Evolutionary conservation across 2,329 filamentous ascomycete species (phyloP).

Genomic region (Claviceps fusiformis): DNA sequence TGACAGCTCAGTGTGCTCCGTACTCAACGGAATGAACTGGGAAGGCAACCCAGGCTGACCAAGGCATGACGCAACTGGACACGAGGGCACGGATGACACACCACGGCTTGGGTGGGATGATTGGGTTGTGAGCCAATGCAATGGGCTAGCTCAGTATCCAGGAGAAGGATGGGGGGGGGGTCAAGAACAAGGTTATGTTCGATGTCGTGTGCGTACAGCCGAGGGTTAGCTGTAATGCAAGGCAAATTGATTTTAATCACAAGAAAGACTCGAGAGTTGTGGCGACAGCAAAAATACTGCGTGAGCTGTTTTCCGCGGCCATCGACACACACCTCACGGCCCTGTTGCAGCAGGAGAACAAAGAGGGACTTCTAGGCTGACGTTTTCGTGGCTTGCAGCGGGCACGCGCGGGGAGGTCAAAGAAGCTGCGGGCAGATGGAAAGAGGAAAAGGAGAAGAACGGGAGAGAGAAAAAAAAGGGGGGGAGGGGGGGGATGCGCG

Average conservation of each 20-base stretch:
- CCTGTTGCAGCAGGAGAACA: not conserved
- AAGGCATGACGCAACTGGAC: conserved; percentile 2
- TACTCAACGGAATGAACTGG: not conserved
- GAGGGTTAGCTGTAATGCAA: not conserved
- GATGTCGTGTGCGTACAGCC: not conserved
- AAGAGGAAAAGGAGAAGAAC: not conserved
- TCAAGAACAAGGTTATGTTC: not conserved
- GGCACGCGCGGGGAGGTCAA: not conserved
- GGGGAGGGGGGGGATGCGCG: not conserved
- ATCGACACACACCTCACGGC: not conserved
- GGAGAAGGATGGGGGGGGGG: not conserved
- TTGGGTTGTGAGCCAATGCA: conserved; percentile 2
- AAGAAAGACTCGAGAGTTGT: not conserved
- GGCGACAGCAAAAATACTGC: not conserved
- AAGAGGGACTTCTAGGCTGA: not conserved
- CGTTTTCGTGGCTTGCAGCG: conserved; percentile 2
- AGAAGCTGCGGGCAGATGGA: not conserved
- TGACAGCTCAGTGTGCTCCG: not conserved
- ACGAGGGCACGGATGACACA: conserved; percentile 4
- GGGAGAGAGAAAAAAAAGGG: too few relatives aligned
- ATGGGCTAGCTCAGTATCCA: not conserved
- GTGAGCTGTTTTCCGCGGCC: not conserved
- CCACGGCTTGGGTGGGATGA: conserved; percentile 2
- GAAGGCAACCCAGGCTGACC: not conserved
- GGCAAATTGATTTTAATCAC: not conserved